Percentiles rank a stretch among this genome's conserved stretches.
Evolutionary conservation across 2,329 filamentous ascomycete genomes (phyloP).

Genomic region (Aspergillus viridinutans): DNA sequence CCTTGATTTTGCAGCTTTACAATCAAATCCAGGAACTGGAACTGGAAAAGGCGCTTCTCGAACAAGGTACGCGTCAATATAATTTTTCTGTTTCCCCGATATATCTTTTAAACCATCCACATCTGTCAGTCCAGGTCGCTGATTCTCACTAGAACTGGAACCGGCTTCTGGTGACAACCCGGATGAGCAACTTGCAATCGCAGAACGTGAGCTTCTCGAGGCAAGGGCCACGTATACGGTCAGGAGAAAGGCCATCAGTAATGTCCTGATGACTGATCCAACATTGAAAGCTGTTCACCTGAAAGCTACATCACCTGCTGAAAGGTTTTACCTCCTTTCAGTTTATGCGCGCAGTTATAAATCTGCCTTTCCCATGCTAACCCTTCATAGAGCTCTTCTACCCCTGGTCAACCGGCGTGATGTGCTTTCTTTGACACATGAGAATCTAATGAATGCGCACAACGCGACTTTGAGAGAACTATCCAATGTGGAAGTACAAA

Average conservation of each 20-base stretch:
- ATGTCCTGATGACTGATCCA: constrained; percentile 67
- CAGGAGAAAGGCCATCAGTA: constrained; percentile 64
- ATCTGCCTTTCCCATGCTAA: constrained; percentile 10
- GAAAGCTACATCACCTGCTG: constrained; percentile 60
- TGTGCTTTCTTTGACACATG: constrained; percentile 58
- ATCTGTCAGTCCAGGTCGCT: neutral
- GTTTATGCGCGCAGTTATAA: constrained; percentile 1
- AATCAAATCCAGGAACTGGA: constrained; percentile 67
- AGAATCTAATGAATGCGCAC: constrained; percentile 54
- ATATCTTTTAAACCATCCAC: neutral
- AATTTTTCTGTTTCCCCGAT: neutral
- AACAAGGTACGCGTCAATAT: constrained; percentile 33
- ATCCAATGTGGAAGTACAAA: constrained; percentile 55
- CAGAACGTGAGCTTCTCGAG: constrained; percentile 64
- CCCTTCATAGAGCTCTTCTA: constrained; percentile 56
- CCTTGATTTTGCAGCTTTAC: constrained; percentile 63
- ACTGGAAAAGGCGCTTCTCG: constrained; percentile 65
- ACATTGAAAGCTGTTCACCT: constrained; percentile 73
- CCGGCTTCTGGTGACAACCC: constrained; percentile 47
- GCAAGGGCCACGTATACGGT: constrained; percentile 67
- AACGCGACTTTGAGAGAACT: constrained; percentile 51
- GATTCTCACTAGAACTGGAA: constrained; percentile 27
- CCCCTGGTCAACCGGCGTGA: constrained; percentile 66
- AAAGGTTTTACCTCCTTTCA: constrained; percentile 53
- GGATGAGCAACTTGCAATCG: constrained; percentile 47